These are phyloP conservation scores for Coemansia sp. DNA, from an alignment of 192 early-diverging fungal species.

Conservation along the genomic window DNA sequence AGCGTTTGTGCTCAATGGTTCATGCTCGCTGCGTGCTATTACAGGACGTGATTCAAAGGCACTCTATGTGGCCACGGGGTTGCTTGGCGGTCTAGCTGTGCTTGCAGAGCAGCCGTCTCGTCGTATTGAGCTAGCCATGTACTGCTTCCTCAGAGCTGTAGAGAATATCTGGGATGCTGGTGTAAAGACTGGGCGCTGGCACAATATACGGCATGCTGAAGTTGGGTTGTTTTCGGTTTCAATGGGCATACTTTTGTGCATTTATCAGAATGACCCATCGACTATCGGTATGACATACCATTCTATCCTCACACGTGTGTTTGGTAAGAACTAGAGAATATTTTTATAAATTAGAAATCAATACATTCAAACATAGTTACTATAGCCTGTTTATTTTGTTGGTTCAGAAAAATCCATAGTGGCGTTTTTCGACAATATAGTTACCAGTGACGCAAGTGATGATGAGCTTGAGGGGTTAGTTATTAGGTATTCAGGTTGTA, in stretches of 20 bases:
- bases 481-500: too few relatives aligned
- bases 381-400: too few relatives aligned
- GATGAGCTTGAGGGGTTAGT: too few relatives aligned
- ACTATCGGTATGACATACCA: constrained; percentile 72
- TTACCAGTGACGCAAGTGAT: too few relatives aligned
- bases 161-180: constrained; percentile 68
- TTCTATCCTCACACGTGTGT: constrained; percentile 72
- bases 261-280: constrained; percentile 76
- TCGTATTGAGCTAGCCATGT: constrained; percentile 76
- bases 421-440: too few relatives aligned
- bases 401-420: too few relatives aligned
- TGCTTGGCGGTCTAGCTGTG: constrained; percentile 54
- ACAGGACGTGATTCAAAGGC: constrained; percentile 45
- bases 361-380: too few relatives aligned
- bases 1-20: constrained; percentile 44
- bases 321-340: constrained; percentile 68
- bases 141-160: constrained; percentile 75
- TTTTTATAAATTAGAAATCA: too few relatives aligned
- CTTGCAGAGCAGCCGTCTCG: constrained; percentile 62
- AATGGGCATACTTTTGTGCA: constrained; percentile 73
- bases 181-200: constrained; percentile 55
- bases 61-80: constrained; percentile 56
- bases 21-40: constrained; percentile 55
- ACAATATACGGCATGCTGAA: constrained; percentile 66
- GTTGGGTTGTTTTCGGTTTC: constrained; percentile 65